Percentiles rank a stretch among this genome's conserved stretches.
These are phyloP conservation scores for Trametes elegans DNA, from an alignment of 768 basidiomycete species.

Conservation along the genomic window DNA sequence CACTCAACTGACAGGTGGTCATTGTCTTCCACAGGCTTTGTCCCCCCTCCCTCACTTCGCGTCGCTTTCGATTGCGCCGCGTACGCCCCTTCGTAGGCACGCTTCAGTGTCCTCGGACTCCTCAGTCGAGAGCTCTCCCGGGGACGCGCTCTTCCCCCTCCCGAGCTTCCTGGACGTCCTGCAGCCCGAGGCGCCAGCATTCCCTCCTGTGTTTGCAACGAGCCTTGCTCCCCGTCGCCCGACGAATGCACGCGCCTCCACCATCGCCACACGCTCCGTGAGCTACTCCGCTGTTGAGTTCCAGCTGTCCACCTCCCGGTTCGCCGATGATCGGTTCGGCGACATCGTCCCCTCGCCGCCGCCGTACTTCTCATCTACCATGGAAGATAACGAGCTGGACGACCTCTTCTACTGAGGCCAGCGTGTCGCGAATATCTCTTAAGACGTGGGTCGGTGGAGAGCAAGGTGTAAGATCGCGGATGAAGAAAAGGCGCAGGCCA, in stretches of 20 bases:
- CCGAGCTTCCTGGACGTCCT: slow-evolving; percentile 35
- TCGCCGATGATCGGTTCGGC: slow-evolving; percentile 19
- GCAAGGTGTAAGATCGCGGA: background rate
- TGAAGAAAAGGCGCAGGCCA: slow-evolving; percentile 17
- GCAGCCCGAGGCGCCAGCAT: slow-evolving; percentile 26
- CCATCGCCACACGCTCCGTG: slow-evolving; percentile 20
- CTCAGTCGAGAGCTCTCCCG: slow-evolving; percentile 22
- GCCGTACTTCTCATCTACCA: slow-evolving; percentile 22
- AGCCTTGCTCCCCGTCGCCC: slow-evolving; percentile 12
- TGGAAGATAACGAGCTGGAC: slow-evolving; percentile 19
- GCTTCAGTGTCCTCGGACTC: slow-evolving; percentile 22
- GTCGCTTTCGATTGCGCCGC: slow-evolving; percentile 54
- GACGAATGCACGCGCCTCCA: slow-evolving; percentile 4
- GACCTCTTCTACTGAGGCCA: slow-evolving; percentile 22
- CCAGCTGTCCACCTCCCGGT: slow-evolving; percentile 16
- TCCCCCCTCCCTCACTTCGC: slow-evolving; percentile 46
- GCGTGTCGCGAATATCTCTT: background rate
- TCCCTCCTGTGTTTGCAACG: slow-evolving; percentile 21
- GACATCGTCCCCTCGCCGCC: slow-evolving; percentile 19
- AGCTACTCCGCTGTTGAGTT: slow-evolving; percentile 30
- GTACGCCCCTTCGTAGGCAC: slow-evolving; percentile 40
- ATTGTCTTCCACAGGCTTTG: slow-evolving; percentile 29
- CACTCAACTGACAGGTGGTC: slow-evolving; percentile 14
- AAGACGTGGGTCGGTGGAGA: background rate
- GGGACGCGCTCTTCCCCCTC: slow-evolving; percentile 16